Evolutionary conservation across 2,329 filamentous ascomycete species (phyloP), one percentile per base, ranked within the genome.

Genomic region (Neonectria magnoliae): DNA sequence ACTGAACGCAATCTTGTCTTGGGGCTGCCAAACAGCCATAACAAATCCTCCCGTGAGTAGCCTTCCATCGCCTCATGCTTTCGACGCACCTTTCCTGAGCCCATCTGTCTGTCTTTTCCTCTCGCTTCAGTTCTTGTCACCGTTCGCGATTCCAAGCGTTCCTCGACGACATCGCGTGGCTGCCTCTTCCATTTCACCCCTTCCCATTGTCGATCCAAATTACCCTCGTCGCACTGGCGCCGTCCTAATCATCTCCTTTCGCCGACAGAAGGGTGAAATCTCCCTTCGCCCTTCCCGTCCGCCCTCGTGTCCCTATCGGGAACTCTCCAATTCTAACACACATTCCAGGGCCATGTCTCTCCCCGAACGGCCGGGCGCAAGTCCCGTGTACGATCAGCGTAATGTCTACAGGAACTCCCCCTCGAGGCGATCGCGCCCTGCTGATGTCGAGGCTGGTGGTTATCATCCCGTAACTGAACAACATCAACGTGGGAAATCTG

Each of bases 381-480:
- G 83, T 71, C 85, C 89, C 67, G 84, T 84, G 60, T 86, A 86
- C 73, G 88, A 91, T 71, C 86, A 88, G 65, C 84, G 87, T 73
- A 86, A 83, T 74, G 82, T 87, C 62, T 93, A 92, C 78, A 87
- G 90, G 72, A 88, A 90, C 68, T 90, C 91, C 47, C 86, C 88
- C 27, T 88, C 89, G 58, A 88, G 91, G 73, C 89, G 91, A 71
- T 83, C 82, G 57, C 86, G 86, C 63, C 87, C 88, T 52, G 85
- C 86, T 62, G 93, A 97, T 76, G 82, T 92, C 73, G 93, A 97
- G 77, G 83, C 89, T 41, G 89, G 87, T 60, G 80, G 80, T 53
- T 86, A 85, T 70, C 80, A 78, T 62, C 79, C 82, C 59, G 80
- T 82, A 63, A 73, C 70, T 53, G 79, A 71, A 75, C 81, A 73